Base-by-base conservation (phyloP, 2,329 filamentous ascomycete species). In the Aaosphaeria pasadenensis region DNA sequence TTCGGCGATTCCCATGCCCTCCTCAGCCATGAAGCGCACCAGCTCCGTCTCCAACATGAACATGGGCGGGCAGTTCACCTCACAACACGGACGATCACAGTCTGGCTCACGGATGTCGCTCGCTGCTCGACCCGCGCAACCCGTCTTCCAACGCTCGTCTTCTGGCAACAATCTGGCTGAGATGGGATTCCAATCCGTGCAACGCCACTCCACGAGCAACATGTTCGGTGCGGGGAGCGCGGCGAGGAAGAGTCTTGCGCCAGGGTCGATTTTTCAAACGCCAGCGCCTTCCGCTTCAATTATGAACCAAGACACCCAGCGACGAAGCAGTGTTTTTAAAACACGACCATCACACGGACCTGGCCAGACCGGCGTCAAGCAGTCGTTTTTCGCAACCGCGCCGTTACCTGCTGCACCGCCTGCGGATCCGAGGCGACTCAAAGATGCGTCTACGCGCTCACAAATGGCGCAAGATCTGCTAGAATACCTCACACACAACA, bases 351-450 rank as follows among this genome's bases (percentile, higher is more conserved):
- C 56, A 84, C 90, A 73, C 82, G 83, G 59, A 63, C 77, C 83
- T 40, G 88, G 84, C 2, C 80, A 83, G n/a, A 79, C 83, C 57
- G 82, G 77, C 35, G 68, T 77, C 44, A 89, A 94, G 59, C 91
- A 96, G 70, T 96, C 90, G 53, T 97, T 99, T 77, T 99, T 99
- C 71, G 88, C 91, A 59, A 89, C 91, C 53, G 89, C 85, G 24
- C 89, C 90, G 4, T 84, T 87, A 49, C 82, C 88, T 4, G 90
- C 91, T 1, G 89, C 89, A 49, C 86, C 92, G 2, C 89, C 91
- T 1, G 82, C 85, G 52, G 95, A 99, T 64, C 92, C 94, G 1
- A 83, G 95, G 48, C 88, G 91, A 11, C 76, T 97, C 45, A 88
- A 86, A 64, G 90, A 97, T 64, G 80, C 88, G 35, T 80, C 81